Evolutionary conservation across 768 basidiomycete species (phyloP).

Genomic region (Paxillus involutus): DNA sequence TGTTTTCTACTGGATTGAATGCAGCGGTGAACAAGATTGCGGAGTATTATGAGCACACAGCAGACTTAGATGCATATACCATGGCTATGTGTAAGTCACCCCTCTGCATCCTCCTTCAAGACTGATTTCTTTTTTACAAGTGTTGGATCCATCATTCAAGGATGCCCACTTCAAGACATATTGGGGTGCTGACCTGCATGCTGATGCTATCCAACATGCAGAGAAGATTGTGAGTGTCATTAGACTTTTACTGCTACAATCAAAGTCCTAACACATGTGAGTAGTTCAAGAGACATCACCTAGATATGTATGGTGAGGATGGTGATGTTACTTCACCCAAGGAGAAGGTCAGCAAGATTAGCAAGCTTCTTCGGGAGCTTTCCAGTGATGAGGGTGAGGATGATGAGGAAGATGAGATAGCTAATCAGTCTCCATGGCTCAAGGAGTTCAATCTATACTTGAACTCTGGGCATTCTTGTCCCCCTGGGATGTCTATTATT

Average conservation of each 20-base stretch:
- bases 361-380: not conserved
- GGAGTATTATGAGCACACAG: too few relatives aligned
- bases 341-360: too few relatives aligned
- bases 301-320: not conserved
- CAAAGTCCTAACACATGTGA: not conserved
- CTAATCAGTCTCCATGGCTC: slow-evolving; percentile 11
- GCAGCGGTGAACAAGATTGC: too few relatives aligned
- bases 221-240: slow-evolving; percentile 4
- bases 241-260: not conserved
- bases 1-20: too few relatives aligned
- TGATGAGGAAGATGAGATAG: not conserved
- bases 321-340: not conserved
- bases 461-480: not conserved
- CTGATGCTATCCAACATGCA: slow-evolving; percentile 6
- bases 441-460: too few relatives aligned
- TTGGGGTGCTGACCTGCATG: not conserved
- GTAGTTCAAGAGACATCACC: slow-evolving; percentile 16
- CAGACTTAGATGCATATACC: too few relatives aligned
- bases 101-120: not conserved
- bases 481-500: slow-evolving; percentile 5
- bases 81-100: not conserved
- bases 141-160: slow-evolving; percentile 13
- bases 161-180: too few relatives aligned
- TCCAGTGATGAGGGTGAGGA: not conserved
- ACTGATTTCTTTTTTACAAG: slow-evolving; percentile 5